A percentile compares a stretch with the other conserved stretches of the same genome.
Evolutionary conservation across 495 filamentous ascomycete genomes (phyloP).

Genomic region (Annulohypoxylon stygium): DNA sequence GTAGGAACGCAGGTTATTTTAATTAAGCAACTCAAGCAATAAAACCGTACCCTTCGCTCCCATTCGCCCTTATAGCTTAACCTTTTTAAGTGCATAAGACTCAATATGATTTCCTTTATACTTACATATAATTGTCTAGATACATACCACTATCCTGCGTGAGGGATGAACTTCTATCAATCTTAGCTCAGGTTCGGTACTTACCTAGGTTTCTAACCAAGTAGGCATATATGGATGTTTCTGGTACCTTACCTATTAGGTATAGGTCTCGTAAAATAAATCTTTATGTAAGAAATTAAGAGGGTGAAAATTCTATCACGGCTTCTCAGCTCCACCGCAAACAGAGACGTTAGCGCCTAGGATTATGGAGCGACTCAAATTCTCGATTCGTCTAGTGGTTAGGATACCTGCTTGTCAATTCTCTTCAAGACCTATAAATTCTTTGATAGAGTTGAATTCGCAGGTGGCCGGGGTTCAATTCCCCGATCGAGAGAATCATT

Average conservation of each 20-base stretch:
- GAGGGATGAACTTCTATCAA: no score
- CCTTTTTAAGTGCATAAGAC: no score
- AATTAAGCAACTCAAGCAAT: no score
- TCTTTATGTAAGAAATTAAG: not conserved
- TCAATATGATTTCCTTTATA: no score
- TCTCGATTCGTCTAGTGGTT: conserved; percentile 45
- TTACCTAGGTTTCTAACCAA: no score
- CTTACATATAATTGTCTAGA: no score
- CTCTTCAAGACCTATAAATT: not conserved
- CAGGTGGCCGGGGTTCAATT: conserved; percentile 57
- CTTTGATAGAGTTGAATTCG: conserved; percentile 16
- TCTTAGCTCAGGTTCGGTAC: no score
- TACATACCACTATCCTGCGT: no score
- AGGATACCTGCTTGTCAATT: conserved; percentile 44
- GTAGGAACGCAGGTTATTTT: no score
- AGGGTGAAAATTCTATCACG: not conserved
- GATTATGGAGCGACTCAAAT: not conserved
- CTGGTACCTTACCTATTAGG: not conserved
- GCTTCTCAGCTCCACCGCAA: not conserved
- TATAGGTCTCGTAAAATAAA: not conserved
- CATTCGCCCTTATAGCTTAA: no score
- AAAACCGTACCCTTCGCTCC: no score
- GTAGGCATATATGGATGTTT: no score
- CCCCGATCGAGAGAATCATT: conserved; percentile 50
- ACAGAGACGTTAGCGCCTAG: not conserved